Evolutionary conservation across 2,329 filamentous ascomycete species (phyloP), one percentile per base, ranked within the genome.

Genomic region (Pseudocercospora vitis): DNA sequence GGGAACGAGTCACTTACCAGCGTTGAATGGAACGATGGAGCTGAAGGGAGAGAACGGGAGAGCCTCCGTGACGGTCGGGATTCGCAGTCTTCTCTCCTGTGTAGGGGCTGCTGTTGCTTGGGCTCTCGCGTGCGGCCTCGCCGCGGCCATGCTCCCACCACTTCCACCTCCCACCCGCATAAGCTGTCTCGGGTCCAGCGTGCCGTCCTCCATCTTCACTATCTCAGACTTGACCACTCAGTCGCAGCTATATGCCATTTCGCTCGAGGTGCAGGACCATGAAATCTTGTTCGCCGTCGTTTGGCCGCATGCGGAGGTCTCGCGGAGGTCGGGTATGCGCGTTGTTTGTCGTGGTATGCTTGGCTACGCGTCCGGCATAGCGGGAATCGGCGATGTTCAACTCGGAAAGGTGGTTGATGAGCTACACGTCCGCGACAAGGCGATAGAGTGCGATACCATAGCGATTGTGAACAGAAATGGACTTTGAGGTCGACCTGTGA

Each of bases 31-130:
- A 48, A 89, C 80, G 45, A 91, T 86, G 3, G 88, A 90, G 45
- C 86, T 88, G 68, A 92, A 86, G 19, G 89, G 89, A 48, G 88
- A 89, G 72, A 85, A 91, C n/a, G 88, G 87, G 40, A 94, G 77
- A 24, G 88, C 88, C 67, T 94, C 87, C 52, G 86, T 81, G 9
- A 94, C 80, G 2, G 76, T 78, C 8, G 77, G 74, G 33, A 76
- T 53, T 23, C 60, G 64, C 28, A 63, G 48, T 35, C 48, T 50
- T 44, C 52, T 28, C 42, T 26, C 9, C 4, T 52, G 53, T 54
- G 59, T 42, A 18, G 23, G 45, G 32, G 42, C 12, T 12, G 44
- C 45, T 52, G 51, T 46, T 46, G 52, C 32, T 26, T 40, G 32
- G 51, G 54, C 61, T 50, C 59, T 61, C 35, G 52, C 49, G 21